phyloP scores from a whole-genome alignment of 2,329 filamentous ascomycete genomes.

The Penicillium concentricum region DNA sequence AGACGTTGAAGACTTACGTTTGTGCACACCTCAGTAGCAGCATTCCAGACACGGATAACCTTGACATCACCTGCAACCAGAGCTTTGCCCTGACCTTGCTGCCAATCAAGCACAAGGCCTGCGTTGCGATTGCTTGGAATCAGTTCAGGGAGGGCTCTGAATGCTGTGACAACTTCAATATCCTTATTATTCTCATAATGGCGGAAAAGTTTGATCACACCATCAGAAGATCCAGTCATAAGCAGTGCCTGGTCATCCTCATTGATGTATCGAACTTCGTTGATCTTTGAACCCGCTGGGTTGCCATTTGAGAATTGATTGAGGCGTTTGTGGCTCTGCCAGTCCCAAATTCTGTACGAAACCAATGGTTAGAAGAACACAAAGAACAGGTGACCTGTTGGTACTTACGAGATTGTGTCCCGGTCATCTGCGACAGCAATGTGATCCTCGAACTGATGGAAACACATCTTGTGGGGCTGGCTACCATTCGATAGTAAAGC shows the following conservation, averaged over 20 bases:
- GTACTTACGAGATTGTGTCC: slow-evolving; percentile 69
- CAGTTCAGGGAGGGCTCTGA: slow-evolving; percentile 89
- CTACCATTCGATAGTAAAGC: slow-evolving; percentile 85
- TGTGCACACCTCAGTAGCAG: slow-evolving; percentile 85
- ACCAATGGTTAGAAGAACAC: slow-evolving; percentile 1
- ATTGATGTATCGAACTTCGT: slow-evolving; percentile 95
- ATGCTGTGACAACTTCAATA: slow-evolving; percentile 83
- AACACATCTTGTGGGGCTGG: slow-evolving; percentile 88
- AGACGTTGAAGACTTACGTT: slow-evolving; percentile 50
- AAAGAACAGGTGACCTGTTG: not conserved
- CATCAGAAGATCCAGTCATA: slow-evolving; percentile 93
- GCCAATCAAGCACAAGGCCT: slow-evolving; percentile 97
- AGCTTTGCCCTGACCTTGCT: slow-evolving; percentile 91
- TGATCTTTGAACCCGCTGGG: slow-evolving; percentile 84
- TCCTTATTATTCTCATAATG: slow-evolving; percentile 78
- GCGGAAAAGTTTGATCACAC: slow-evolving; percentile 88
- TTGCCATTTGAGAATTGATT: slow-evolving; percentile 94
- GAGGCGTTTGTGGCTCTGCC: slow-evolving; percentile 71
- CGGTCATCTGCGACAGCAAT: slow-evolving; percentile 89
- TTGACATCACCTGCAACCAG: slow-evolving; percentile 96
- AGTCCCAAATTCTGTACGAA: slow-evolving; percentile 75
- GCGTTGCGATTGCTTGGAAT: slow-evolving; percentile 92
- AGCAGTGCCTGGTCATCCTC: slow-evolving; percentile 94
- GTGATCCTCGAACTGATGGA: slow-evolving; percentile 97
- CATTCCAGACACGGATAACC: slow-evolving; percentile 94